Evolutionary conservation across 148 eudicot genomes (phyloP).

Genomic region (Rhododendron griersonianum): DNA sequence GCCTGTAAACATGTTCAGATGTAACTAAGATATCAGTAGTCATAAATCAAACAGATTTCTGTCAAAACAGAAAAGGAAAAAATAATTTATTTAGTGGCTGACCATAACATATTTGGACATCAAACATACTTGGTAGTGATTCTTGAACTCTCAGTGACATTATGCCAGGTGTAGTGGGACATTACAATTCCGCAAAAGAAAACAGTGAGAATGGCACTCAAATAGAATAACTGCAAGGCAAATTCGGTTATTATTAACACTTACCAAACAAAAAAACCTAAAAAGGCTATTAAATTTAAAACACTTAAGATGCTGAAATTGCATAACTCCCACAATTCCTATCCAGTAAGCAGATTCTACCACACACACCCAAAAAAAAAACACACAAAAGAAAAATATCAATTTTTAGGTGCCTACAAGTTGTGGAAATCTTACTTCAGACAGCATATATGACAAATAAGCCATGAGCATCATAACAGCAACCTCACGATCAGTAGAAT

Average conservation of each 20-base stretch:
- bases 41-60: neutral
- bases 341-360: neutral
- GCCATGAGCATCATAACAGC: conserved; percentile 88
- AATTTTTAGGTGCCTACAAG: neutral
- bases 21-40: neutral
- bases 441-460: conserved; percentile 69
- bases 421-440: conserved; percentile 53
- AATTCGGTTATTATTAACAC: neutral
- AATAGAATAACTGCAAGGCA: conserved; percentile 49
- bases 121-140: conserved; percentile 66
- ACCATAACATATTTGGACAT: neutral
- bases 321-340: neutral
- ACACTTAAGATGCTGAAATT: neutral
- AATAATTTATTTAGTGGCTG: neutral
- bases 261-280: no score
- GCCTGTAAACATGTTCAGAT: conserved; percentile 29
- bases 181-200: conserved; percentile 88
- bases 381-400: neutral
- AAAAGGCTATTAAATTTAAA: neutral
- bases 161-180: conserved; percentile 94
- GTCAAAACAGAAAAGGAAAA: neutral
- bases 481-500: conserved; percentile 90
- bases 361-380: neutral
- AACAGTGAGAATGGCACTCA: conserved; percentile 81
- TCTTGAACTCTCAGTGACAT: conserved; percentile 81